phyloP scores from a whole-genome alignment of 495 filamentous ascomycete genomes.

The Lepidopterella palustris region DNA sequence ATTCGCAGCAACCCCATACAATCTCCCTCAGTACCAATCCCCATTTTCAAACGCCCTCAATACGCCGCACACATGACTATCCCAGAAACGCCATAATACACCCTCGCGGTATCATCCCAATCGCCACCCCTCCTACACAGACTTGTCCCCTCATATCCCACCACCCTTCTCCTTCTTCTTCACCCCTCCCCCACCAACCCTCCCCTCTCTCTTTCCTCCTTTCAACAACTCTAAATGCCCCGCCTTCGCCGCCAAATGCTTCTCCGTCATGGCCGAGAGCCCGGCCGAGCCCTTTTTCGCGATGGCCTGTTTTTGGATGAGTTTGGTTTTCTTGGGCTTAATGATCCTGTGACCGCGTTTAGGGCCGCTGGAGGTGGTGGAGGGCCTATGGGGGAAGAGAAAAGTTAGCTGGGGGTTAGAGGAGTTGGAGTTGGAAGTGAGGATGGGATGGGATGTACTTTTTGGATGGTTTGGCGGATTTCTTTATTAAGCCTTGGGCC shows the following conservation, averaged over 20 bases:
- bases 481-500: constrained; percentile 36
- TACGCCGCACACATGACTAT: background rate
- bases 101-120: background rate
- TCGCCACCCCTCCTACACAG: background rate
- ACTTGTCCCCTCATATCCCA: background rate
- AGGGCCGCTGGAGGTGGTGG: constrained; percentile 23
- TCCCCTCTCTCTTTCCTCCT: constrained; percentile 56
- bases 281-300: constrained; percentile 65
- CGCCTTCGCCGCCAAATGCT: constrained; percentile 58
- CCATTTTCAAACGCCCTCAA: background rate
- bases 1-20: too few relatives aligned
- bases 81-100: background rate
- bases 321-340: constrained; percentile 58
- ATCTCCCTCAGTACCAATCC: too few relatives aligned
- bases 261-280: constrained; percentile 58
- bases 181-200: constrained; percentile 42
- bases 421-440: background rate
- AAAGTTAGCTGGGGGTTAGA: constrained; percentile 2
- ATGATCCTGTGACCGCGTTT: constrained; percentile 57
- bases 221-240: constrained; percentile 67
- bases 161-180: constrained; percentile 31
- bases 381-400: constrained; percentile 22
- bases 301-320: constrained; percentile 55
- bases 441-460: background rate
- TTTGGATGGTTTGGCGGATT: constrained; percentile 22